Evolutionary conservation across 345 rosid genomes (phyloP).

Genomic region (Turritis glabra): DNA sequence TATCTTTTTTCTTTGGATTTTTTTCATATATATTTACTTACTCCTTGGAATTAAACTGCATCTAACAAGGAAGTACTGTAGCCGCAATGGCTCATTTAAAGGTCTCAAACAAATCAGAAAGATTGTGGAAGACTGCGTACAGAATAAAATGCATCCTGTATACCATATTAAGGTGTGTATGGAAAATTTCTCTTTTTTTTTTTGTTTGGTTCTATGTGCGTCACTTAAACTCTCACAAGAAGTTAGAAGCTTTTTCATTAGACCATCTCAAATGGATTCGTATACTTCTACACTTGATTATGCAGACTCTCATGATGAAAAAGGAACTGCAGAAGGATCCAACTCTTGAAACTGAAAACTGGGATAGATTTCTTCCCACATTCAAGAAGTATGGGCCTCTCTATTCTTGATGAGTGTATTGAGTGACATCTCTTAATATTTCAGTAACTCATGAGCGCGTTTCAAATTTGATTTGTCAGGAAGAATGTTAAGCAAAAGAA

Average conservation of each 20-base stretch:
- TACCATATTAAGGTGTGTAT: constrained; percentile 46
- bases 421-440: constrained; percentile 4
- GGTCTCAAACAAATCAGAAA: constrained; percentile 82
- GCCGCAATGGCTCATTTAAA: constrained; percentile 85
- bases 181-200: not conserved
- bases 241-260: constrained; percentile 17
- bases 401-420: not conserved
- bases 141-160: constrained; percentile 84
- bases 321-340: constrained; percentile 87
- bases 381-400: constrained; percentile 66
- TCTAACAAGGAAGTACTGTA: constrained; percentile 78
- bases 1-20: not conserved
- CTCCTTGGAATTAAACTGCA: too few relatives aligned
- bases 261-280: not conserved
- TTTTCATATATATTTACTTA: constrained; percentile 6
- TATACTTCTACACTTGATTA: not conserved
- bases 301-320: constrained; percentile 87
- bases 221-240: not conserved
- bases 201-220: not conserved
- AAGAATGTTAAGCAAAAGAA: constrained; percentile 79
- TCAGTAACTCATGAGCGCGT: constrained; percentile 3
- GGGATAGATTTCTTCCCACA: constrained; percentile 90
- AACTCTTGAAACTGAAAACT: constrained; percentile 66
- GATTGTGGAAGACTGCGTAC: constrained; percentile 80
- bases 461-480: constrained; percentile 48